Base-by-base conservation (phyloP, 1,284 basidiomycete genomes). In the Peniophora sp. region DNA sequence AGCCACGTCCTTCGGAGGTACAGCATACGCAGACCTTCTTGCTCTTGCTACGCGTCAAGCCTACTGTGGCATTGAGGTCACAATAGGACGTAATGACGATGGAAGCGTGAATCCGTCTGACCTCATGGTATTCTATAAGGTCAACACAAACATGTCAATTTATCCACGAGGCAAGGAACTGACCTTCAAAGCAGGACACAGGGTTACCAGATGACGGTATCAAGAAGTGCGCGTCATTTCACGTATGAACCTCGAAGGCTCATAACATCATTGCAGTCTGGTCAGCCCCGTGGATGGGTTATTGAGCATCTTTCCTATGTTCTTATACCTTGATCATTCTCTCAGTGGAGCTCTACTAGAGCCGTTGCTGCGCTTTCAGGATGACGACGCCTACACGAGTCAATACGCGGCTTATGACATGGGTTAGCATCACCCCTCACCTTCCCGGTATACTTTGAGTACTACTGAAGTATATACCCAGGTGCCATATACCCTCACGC, bases 71-170 rank as follows among this genome's bases (percentile, higher is more conserved):
- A 54, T 52, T 17, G 53, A 50, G 19, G 25, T 54, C 25, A 54
- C 53, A 3, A 44, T 47, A 17, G 52, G 52, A 20, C 43, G 46
- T 17, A 34, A 45, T 23, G 19, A 47, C 36, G 23, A 39, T 1
- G 52, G 53, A 14, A 6, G 20, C 2, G 16, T 39, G 20, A 23
- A 53, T 36, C 14, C 25, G 9, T 41, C 43, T 2, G 53, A 54
- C 32, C 52, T 53, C 11, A 54, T 53, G 48, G 53, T 53, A 47
- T 54, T 54, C 52, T 32, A 32, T 12, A 32, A 32, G 27, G 27
- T 12, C 6, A 32, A 12, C 12, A 12, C n/a, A 10, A 2, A 34
- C n/a, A n/a, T n/a, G 12, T 32, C 6, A 32, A 32, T 32, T 6
- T 6, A 32, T 5, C 27, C 27, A 32, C 27, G 12, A 5, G 27